Conservation (phyloP, 2,329 filamentous ascomycete species). For the Ophiocordyceps sinensis region DNA sequence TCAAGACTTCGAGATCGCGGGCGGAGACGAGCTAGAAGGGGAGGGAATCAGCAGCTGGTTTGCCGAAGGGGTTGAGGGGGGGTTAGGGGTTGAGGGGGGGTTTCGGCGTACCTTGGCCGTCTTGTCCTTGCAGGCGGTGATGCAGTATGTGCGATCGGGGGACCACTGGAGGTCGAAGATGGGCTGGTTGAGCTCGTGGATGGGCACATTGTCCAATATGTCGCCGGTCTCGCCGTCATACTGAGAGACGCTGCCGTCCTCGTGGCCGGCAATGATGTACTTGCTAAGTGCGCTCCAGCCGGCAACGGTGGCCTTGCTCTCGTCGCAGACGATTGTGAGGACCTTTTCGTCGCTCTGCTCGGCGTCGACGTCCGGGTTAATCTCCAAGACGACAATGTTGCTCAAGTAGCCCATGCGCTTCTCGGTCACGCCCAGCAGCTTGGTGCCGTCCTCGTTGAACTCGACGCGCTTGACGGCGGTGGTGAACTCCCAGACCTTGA, state of each 20-base stretch:
- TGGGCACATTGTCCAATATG: slow-evolving; percentile 62
- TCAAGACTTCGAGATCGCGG: slow-evolving; percentile 78
- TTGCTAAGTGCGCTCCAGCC: slow-evolving; percentile 90
- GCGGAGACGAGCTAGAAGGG: slow-evolving; percentile 56
- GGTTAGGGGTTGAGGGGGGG: not conserved
- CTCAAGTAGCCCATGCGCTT: slow-evolving; percentile 95
- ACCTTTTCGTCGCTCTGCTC: slow-evolving; percentile 73
- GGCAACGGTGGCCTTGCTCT: slow-evolving; percentile 94
- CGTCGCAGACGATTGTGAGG: slow-evolving; percentile 81
- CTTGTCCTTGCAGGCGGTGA: slow-evolving; percentile 97
- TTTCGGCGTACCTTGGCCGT: slow-evolving; percentile 66
- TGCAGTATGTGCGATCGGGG: slow-evolving; percentile 88
- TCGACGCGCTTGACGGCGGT: slow-evolving; percentile 96
- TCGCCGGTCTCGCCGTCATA: slow-evolving; percentile 91
- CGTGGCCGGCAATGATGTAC: slow-evolving; percentile 96
- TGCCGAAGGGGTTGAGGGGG: not conserved
- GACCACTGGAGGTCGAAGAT: slow-evolving; percentile 96
- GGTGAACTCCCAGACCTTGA: slow-evolving; percentile 96
- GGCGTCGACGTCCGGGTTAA: slow-evolving; percentile 68
- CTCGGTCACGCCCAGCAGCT: slow-evolving; percentile 88
- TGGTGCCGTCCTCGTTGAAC: slow-evolving; percentile 86
- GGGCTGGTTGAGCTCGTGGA: slow-evolving; percentile 69
- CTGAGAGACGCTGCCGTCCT: slow-evolving; percentile 82
- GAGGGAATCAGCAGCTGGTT: slow-evolving; percentile 4
- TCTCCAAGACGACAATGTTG: slow-evolving; percentile 85